Percentiles rank a stretch among this genome's conserved stretches.
Conservation (phyloP, 2,329 filamentous ascomycete genomes). For the Fusarium sp. region DNA sequence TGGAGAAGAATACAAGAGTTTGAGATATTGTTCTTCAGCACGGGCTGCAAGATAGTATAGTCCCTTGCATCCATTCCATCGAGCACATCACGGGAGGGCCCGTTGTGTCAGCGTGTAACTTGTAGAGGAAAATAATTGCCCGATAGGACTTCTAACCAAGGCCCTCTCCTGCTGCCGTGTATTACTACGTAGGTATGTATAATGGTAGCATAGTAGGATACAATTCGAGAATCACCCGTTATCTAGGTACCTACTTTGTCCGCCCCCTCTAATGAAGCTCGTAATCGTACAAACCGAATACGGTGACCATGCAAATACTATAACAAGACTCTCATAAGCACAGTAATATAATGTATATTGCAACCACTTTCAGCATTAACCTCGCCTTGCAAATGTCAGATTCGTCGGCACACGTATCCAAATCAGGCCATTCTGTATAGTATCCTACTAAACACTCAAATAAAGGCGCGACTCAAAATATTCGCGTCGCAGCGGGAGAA, state of each 20-base stretch:
- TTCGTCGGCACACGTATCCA: constrained; percentile 2
- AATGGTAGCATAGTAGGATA: background rate
- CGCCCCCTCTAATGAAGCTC: constrained; percentile 5
- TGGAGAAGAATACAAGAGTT: constrained; percentile 14
- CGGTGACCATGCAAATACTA: constrained; percentile 9
- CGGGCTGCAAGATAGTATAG: constrained; percentile 2
- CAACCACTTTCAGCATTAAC: constrained; percentile 14
- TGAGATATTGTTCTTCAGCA: constrained; percentile 26
- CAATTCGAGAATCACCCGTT: background rate
- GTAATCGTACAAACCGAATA: constrained; percentile 39
- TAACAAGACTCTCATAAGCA: background rate
- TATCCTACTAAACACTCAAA: background rate
- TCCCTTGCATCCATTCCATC: too few relatives aligned
- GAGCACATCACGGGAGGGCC: background rate
- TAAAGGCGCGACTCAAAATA: constrained; percentile 2
- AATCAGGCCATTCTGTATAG: background rate
- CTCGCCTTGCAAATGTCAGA: background rate
- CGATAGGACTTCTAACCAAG: background rate
- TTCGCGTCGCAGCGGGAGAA: constrained; percentile 19
- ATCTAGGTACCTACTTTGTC: background rate
- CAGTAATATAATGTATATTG: background rate
- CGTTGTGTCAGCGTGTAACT: background rate
- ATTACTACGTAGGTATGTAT: background rate
- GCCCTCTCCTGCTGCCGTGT: background rate
- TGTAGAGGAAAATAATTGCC: too few relatives aligned